Conservation (phyloP, 108 stramenopile genomes). For the Asterionellopsis glacialis region DNA sequence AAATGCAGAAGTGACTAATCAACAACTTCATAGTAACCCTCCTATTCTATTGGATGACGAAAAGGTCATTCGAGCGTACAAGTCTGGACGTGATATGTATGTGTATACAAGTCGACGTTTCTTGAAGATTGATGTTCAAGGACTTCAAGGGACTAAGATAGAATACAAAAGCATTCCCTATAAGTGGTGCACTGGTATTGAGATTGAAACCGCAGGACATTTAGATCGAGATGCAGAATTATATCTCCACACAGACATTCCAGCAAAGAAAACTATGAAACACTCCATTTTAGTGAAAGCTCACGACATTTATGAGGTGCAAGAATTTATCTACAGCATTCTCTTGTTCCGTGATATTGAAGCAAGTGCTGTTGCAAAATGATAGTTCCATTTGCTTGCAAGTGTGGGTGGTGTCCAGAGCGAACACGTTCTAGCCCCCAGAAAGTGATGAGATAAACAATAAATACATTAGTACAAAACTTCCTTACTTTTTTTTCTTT, state of each 20-base stretch:
- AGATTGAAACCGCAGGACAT: slow-evolving; percentile 57
- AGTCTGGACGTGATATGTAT: slow-evolving; percentile 47
- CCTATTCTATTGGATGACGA: slow-evolving; percentile 52
- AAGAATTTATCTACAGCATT: slow-evolving; percentile 1
- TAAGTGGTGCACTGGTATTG: slow-evolving; percentile 40
- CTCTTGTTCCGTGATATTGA: too few relatives aligned
- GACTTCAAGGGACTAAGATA: slow-evolving; percentile 51
- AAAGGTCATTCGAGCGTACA: slow-evolving; percentile 42
- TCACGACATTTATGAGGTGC: slow-evolving; percentile 12
- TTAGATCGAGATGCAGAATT: slow-evolving; percentile 29
- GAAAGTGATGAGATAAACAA: too few relatives aligned
- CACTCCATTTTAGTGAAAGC: slow-evolving; percentile 16
- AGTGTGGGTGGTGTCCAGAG: too few relatives aligned
- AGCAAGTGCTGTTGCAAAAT: too few relatives aligned
- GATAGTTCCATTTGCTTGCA: too few relatives aligned
- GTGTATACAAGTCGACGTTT: slow-evolving; percentile 51
- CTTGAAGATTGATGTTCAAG: slow-evolving; percentile 54
- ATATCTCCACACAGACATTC: neutral
- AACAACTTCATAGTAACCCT: slow-evolving; percentile 39
- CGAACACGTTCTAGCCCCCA: too few relatives aligned
- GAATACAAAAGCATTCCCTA: slow-evolving; percentile 58
- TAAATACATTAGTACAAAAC: too few relatives aligned
- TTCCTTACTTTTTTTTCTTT: too few relatives aligned
- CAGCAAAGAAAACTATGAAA: slow-evolving; percentile 1
- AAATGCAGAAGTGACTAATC: slow-evolving; percentile 35